phyloP scores from a whole-genome alignment of 257 asterid species.

The Gentiana dahurica region DNA sequence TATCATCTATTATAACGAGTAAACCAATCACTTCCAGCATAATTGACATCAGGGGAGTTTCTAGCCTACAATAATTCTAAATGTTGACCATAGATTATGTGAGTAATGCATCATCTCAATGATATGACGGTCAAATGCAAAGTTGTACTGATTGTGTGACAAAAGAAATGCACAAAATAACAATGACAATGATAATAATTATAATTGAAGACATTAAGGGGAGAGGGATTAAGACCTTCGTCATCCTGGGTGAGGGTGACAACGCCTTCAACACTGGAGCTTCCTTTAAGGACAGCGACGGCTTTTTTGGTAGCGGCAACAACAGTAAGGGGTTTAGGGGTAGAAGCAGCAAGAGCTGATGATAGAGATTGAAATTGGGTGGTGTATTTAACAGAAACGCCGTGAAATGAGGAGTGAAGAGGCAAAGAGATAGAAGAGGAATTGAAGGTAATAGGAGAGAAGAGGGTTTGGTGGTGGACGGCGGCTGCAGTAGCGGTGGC shows the following conservation, averaged over 20 bases:
- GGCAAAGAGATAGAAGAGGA: constrained; percentile 19
- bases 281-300: constrained; percentile 84
- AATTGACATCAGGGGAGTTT: no score
- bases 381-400: constrained; percentile 50
- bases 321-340: constrained; percentile 51
- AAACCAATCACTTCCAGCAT: no score
- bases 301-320: constrained; percentile 75
- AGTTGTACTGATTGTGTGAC: no score
- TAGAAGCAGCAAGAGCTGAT: constrained; percentile 21
- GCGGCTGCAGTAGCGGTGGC: constrained; percentile 21
- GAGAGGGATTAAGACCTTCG: constrained; percentile 35
- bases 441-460: constrained; percentile 24
- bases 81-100: no score
- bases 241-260: constrained; percentile 76
- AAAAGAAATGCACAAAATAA: no score
- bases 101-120: no score
- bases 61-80: no score
- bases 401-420: constrained; percentile 47
- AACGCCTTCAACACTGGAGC: constrained; percentile 82
- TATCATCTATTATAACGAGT: no score
- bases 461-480: constrained; percentile 18
- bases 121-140: no score
- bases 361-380: constrained; percentile 38
- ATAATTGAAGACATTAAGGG: not conserved
- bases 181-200: no score